These are phyloP conservation scores for Xylariaceae sp. DNA, from an alignment of 2,329 filamentous ascomycete species.

Conservation along the genomic window DNA sequence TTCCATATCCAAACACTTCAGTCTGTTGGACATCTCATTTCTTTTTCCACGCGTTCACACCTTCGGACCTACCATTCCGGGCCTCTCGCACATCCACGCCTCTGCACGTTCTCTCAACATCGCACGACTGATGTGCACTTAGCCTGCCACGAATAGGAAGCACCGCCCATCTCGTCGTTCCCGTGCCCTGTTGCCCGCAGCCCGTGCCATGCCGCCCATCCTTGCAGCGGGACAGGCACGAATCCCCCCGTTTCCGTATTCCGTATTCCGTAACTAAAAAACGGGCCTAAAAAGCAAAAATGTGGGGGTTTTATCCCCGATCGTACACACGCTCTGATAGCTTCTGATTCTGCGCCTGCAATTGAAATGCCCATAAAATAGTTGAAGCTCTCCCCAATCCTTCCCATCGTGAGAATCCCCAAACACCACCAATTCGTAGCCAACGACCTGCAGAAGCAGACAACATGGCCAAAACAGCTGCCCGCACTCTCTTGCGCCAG, in stretches of 20 bases:
- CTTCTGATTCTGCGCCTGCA: too few species aligned
- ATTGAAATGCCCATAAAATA: neutral
- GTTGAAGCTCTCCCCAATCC: neutral
- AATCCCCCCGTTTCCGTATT: too few species aligned
- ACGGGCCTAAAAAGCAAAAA: neutral
- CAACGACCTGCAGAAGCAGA: neutral
- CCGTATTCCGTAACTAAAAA: too few species aligned
- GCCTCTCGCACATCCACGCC: too few species aligned
- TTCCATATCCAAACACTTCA: neutral
- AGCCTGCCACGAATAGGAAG: neutral
- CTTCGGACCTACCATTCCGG: too few species aligned
- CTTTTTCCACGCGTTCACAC: too few species aligned
- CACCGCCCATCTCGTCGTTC: neutral
- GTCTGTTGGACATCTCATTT: neutral
- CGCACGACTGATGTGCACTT: too few species aligned
- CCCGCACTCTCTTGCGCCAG: constrained; percentile 20
- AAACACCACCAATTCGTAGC: neutral
- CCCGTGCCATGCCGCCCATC: too few species aligned
- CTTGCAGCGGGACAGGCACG: neutral
- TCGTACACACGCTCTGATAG: too few species aligned
- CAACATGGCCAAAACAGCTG: constrained; percentile 20
- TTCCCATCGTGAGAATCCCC: neutral
- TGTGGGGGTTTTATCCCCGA: neutral
- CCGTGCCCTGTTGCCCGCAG: too few species aligned
- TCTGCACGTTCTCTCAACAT: too few species aligned